Evolutionary conservation across 805 yeast genomes (phyloP).

Genomic region (Metschnikowia koreensis): DNA sequence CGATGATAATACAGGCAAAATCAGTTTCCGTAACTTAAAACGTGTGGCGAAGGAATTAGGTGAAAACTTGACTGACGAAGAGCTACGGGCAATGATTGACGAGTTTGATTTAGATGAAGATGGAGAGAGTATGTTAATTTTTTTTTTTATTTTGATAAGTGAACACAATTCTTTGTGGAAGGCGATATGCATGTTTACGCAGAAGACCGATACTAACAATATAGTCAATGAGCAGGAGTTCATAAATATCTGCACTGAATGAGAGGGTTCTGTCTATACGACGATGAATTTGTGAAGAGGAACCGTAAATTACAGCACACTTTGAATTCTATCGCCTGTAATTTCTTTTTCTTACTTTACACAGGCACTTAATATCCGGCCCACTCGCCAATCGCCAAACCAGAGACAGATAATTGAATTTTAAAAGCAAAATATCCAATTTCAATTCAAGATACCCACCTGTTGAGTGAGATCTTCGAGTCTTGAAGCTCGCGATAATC

Average conservation of each 20-base stretch:
- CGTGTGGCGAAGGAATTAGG: slow-evolving; percentile 91
- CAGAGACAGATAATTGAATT: too few relatives aligned
- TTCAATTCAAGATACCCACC: too few relatives aligned
- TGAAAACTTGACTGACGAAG: slow-evolving; percentile 89
- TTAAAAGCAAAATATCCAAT: too few relatives aligned
- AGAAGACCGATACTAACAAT: slow-evolving; percentile 26
- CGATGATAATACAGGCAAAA: slow-evolving; percentile 83
- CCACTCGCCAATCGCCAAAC: too few relatives aligned
- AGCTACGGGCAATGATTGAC: slow-evolving; percentile 93
- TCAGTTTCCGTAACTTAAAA: slow-evolving; percentile 73
- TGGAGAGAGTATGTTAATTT: slow-evolving; percentile 64
- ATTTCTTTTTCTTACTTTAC: too few relatives aligned
- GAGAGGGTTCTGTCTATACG: neutral
- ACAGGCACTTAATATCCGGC: too few relatives aligned
- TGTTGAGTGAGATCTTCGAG: too few relatives aligned
- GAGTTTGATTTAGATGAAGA: slow-evolving; percentile 96
- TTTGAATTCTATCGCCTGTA: too few relatives aligned
- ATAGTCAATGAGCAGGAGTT: slow-evolving; percentile 81
- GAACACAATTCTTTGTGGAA: neutral
- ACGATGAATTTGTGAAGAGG: neutral
- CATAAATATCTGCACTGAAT: slow-evolving; percentile 81
- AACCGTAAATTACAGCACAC: too few relatives aligned
- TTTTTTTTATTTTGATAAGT: neutral
- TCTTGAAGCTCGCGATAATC: too few relatives aligned
- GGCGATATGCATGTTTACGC: too few relatives aligned